A percentile compares a stretch with the other conserved stretches of the same genome.
Evolutionary conservation across 345 rosid species (phyloP).

Genomic region (Clausena lansium): DNA sequence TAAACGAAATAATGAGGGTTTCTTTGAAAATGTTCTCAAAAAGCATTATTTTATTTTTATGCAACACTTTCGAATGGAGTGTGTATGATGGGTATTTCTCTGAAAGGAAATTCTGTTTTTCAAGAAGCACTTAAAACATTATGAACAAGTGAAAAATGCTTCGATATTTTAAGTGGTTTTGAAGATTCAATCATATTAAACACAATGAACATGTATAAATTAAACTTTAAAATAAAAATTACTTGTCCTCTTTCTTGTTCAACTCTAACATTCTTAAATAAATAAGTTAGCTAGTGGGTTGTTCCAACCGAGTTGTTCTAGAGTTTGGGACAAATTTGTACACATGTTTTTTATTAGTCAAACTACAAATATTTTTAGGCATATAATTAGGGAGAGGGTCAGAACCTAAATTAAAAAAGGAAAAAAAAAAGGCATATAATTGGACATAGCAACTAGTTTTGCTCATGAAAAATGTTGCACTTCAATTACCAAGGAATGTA

Average conservation of each 20-base stretch:
- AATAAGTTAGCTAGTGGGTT: background rate
- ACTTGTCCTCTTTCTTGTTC: background rate
- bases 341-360: background rate
- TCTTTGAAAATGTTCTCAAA: too few species aligned
- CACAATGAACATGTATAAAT: background rate
- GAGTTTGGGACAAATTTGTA: background rate
- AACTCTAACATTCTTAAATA: background rate
- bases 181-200: background rate
- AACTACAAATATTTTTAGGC: background rate
- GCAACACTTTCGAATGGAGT: too few species aligned
- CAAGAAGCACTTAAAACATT: too few species aligned
- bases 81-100: too few species aligned
- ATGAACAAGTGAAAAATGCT: too few species aligned
- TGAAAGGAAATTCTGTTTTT: too few species aligned
- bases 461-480: background rate
- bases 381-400: background rate
- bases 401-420: background rate
- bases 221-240: background rate
- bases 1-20: too few species aligned
- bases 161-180: too few species aligned
- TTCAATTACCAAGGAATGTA: background rate
- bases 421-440: background rate
- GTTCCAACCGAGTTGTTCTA: background rate
- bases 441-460: background rate
- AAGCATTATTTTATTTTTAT: too few species aligned